Conservation (phyloP, 495 filamentous ascomycete genomes). For the Extremus antarcticus region DNA sequence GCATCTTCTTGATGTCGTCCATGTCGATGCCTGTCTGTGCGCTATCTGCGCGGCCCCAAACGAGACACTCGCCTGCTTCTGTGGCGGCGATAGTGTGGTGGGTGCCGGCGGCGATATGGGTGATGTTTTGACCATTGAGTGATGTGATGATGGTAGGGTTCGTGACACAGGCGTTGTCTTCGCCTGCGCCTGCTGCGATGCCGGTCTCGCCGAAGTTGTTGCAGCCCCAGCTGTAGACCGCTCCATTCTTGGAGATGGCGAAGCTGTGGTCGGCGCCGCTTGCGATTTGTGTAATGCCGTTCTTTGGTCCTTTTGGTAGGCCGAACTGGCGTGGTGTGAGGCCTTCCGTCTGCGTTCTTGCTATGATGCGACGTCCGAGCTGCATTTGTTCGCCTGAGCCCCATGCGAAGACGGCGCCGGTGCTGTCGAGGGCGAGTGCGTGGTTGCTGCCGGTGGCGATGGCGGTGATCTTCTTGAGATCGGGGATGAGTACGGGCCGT, state of each 20-base stretch:
- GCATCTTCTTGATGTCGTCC: conserved; percentile 34
- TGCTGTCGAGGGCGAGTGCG: conserved; percentile 55
- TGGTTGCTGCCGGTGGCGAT: conserved; percentile 60
- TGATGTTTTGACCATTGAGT: conserved; percentile 44
- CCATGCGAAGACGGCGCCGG: conserved; percentile 58
- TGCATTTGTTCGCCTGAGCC: conserved; percentile 64
- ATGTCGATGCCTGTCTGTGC: conserved; percentile 48
- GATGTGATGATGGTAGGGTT: conserved; percentile 47
- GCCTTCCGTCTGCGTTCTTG: conserved; percentile 48
- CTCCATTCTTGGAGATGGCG: conserved; percentile 58
- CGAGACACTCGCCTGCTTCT: conserved; percentile 48
- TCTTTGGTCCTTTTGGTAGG: conserved; percentile 38
- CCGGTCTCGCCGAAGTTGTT: conserved; percentile 83
- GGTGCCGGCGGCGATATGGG: conserved; percentile 50
- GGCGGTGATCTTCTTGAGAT: conserved; percentile 50
- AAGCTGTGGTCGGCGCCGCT: conserved; percentile 66
- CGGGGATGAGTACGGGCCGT: conserved; percentile 38
- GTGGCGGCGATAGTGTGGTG: conserved; percentile 59
- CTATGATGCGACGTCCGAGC: conserved; percentile 58
- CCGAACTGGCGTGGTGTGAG: conserved; percentile 61
- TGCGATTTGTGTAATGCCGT: conserved; percentile 45
- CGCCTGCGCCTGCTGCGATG: conserved; percentile 55
- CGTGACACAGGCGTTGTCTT: conserved; percentile 47
- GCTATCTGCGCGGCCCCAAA: conserved; percentile 61
- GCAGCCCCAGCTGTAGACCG: conserved; percentile 74